Evolutionary conservation across 2,329 filamentous ascomycete genomes (phyloP), one percentile per base, ranked within the genome.

Genomic region (Drechslerella coelobrocha): DNA sequence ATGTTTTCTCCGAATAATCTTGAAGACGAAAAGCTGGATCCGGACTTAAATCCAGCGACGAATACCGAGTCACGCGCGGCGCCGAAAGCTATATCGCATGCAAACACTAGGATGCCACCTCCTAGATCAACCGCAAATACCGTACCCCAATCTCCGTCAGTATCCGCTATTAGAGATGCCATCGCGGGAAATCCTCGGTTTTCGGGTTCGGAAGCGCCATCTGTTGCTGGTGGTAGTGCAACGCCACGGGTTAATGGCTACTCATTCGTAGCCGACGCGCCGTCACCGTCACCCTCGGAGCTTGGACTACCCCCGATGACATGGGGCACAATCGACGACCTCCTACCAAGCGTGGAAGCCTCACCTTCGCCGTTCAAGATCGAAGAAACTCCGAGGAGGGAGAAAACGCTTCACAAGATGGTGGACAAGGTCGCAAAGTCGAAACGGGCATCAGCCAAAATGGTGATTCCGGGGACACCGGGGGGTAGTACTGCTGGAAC

Each of bases 201-300:
- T 1, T 84, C 83, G 7, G 85, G 88, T 23, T 85, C 86, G 10
- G 87, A 91, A 74, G 85, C 85, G 12, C 29, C 29, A 4, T 81
- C 81, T 8, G 83, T 83, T 1, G 85, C 82, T 69, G 82, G 82
- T 0, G 89, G 88, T 14, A 84, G 83, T 65, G 92, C 95, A 78
- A 97, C 93, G 0, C 94, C 93, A 0, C 85, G 91, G 1, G 90
- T 97, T 0, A 96, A 95, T 73, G 94, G 94, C 0, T 99, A 97
- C 78, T 86, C 91, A 0, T 97, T 96, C 79, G 92, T 99, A 34
- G 92, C 96, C 74, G 91, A 95, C 62, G 89, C n/a, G 72, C 77
- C 48, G 79, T 81, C n/a, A 73, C 81, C 72, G 82, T 89, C 76
- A 80, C 87, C 59, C 80, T 89, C 6, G 84, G 86, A 0, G 81